Evolutionary conservation across 2,329 filamentous ascomycete species (phyloP).

Genomic region (Fusarium verrucosum): DNA sequence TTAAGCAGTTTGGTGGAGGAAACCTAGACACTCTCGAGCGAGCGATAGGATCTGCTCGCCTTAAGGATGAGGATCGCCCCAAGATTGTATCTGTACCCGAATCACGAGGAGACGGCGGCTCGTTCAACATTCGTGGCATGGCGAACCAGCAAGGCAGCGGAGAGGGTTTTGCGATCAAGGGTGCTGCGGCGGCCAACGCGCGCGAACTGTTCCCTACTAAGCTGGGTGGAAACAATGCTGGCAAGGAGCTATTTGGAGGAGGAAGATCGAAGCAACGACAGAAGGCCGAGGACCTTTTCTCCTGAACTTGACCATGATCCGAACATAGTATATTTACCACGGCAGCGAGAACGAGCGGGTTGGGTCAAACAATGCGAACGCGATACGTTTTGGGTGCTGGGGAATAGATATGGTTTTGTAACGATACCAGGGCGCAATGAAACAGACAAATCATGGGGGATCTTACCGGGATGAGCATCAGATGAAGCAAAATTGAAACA

Average conservation of each 20-base stretch:
- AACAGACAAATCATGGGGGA: constrained; percentile 18
- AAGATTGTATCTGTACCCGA: constrained; percentile 67
- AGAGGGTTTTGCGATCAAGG: constrained; percentile 73
- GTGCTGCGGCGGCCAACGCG: constrained; percentile 56
- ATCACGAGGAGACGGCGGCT: constrained; percentile 52
- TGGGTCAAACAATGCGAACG: constrained; percentile 10
- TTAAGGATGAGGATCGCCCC: constrained; percentile 55
- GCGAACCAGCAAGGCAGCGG: constrained; percentile 57
- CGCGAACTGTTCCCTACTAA: constrained; percentile 77
- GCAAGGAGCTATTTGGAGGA: constrained; percentile 75
- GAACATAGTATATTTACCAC: background rate
- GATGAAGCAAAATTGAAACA: background rate
- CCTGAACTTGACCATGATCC: constrained; percentile 57
- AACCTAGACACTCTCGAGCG: constrained; percentile 53
- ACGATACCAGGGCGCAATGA: constrained; percentile 44
- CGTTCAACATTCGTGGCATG: constrained; percentile 69
- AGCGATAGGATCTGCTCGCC: constrained; percentile 51
- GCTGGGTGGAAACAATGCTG: constrained; percentile 64
- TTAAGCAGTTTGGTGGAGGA: constrained; percentile 39
- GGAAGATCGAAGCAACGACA: constrained; percentile 64
- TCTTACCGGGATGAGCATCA: background rate
- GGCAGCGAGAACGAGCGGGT: background rate
- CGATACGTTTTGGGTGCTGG: constrained; percentile 21
- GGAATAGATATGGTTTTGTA: constrained; percentile 37
- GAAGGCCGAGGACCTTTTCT: constrained; percentile 77